Evolutionary conservation across 495 filamentous ascomycete genomes (phyloP).

Genomic region (Hypoxylon lenormandii): DNA sequence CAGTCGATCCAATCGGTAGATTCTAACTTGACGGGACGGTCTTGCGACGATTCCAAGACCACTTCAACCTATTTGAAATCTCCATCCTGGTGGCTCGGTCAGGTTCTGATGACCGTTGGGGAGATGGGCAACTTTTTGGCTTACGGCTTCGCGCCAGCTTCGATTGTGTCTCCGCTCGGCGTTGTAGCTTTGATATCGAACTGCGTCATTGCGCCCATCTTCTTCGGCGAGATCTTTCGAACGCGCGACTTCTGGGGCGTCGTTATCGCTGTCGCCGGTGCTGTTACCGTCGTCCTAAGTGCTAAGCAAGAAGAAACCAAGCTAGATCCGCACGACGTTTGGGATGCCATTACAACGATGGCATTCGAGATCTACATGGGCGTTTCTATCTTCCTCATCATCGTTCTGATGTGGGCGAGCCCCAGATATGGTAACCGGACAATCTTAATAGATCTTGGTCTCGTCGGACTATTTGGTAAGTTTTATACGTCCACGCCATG

Average conservation of each 20-base stretch:
- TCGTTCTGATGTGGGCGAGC: slow-evolving; percentile 82
- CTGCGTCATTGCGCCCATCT: slow-evolving; percentile 91
- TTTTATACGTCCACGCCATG: slow-evolving; percentile 23
- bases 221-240: slow-evolving; percentile 90
- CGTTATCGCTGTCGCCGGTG: slow-evolving; percentile 81
- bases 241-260: slow-evolving; percentile 89
- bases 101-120: slow-evolving; percentile 89
- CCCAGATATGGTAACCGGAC: slow-evolving; percentile 80
- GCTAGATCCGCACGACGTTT: slow-evolving; percentile 89
- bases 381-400: slow-evolving; percentile 77
- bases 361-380: slow-evolving; percentile 92
- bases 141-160: slow-evolving; percentile 98
- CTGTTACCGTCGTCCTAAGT: slow-evolving; percentile 92
- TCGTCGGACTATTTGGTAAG: slow-evolving; percentile 91
- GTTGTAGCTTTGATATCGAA: slow-evolving; percentile 96
- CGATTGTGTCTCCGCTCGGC: slow-evolving; percentile 94
- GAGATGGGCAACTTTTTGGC: slow-evolving; percentile 97
- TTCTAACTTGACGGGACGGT: slow-evolving; percentile 54
- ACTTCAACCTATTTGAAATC: slow-evolving; percentile 77
- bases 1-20: slow-evolving; percentile 60
- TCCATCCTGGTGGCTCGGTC: slow-evolving; percentile 95
- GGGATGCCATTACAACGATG: slow-evolving; percentile 85
- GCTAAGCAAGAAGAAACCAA: slow-evolving; percentile 90
- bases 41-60: slow-evolving; percentile 52
- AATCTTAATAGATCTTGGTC: slow-evolving; percentile 92